Base-by-base conservation (phyloP, 305 asterid genomes). In the Fraxinus angustifolia region DNA sequence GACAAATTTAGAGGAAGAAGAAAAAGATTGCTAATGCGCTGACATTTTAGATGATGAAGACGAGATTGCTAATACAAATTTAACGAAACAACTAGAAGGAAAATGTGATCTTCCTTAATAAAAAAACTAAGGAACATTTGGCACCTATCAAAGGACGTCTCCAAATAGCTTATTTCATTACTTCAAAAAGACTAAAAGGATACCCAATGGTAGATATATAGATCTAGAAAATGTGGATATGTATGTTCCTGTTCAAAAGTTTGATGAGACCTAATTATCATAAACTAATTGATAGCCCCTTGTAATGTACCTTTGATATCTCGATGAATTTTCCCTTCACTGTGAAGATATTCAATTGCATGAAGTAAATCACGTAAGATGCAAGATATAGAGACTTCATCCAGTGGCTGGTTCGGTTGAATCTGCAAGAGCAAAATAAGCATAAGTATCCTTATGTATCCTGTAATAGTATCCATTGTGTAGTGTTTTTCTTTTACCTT, bases 291-390 rank as follows among this genome's bases (percentile, higher is more conserved):
- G 77, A 81, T 76, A 21, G 26, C 40, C 81, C 45, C 74, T 50
- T 36, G 82, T 23, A 80, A 73, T 34, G 79, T 87, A 94, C 98
- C 97, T 93, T 94, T 94, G 83, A 94, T 93, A 89, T 94, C 98
- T 82, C 98, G 91, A 81, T 94, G 98, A 85, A 94, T 94, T 88
- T 94, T 94, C 76, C 98, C 98, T 91, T 94, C 98, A 17, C 73
- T 89, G 89, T 94, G 98, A 83, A 94, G 98, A 86, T 94, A 94
- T 81, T 94, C 98, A 65, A 94, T 62, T 50, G 98, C 98, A 77
- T 93, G 96, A 81, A 94, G 97, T 87, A 93, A 88, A 87, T 94
- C 97, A 34, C 97, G 94, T 58, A 26, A 28, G 48, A 36, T 38
- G 16, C 40, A 50, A 31, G 70, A 80, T 67, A 73, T 72, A 17